These are phyloP conservation scores for Didymella sp. DNA, from an alignment of 2,329 filamentous ascomycete species.

Conservation along the genomic window DNA sequence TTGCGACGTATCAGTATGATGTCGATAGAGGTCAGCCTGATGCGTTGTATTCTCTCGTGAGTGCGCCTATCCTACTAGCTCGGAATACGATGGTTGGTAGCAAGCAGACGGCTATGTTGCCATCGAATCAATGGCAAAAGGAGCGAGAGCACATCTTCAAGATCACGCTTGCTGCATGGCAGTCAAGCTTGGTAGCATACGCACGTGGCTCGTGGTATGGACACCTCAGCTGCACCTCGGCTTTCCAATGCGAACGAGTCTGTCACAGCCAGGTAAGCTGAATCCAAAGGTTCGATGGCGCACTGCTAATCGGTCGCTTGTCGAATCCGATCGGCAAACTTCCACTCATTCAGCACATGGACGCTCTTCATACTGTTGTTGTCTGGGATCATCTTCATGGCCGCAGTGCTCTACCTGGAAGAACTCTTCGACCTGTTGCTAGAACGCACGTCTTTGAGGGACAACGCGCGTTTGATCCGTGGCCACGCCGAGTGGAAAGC, in stretches of 20 bases:
- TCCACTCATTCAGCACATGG: constrained; percentile 2
- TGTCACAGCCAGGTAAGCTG: constrained; percentile 1
- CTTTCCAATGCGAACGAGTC: background rate
- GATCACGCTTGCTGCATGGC: background rate
- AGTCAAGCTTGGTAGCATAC: background rate
- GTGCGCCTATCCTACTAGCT: background rate
- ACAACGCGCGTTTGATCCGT: background rate
- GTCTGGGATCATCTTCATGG: background rate
- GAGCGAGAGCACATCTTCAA: background rate
- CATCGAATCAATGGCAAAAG: background rate
- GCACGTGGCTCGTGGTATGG: constrained; percentile 4
- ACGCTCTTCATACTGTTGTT: background rate
- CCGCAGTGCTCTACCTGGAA: background rate
- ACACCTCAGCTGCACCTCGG: background rate
- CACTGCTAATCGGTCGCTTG: no score
- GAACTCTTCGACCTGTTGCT: background rate
- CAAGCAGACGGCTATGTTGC: background rate
- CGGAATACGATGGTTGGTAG: background rate
- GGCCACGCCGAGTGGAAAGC: constrained; percentile 25
- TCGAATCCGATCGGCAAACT: background rate
- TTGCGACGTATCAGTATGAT: background rate
- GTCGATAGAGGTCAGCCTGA: background rate
- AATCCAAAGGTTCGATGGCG: no score
- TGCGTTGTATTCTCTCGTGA: background rate
- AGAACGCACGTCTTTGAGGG: background rate